These are phyloP conservation scores for Globisporangium lucens DNA, from an alignment of 352 stramenopile genomes.

Conservation along the genomic window DNA sequence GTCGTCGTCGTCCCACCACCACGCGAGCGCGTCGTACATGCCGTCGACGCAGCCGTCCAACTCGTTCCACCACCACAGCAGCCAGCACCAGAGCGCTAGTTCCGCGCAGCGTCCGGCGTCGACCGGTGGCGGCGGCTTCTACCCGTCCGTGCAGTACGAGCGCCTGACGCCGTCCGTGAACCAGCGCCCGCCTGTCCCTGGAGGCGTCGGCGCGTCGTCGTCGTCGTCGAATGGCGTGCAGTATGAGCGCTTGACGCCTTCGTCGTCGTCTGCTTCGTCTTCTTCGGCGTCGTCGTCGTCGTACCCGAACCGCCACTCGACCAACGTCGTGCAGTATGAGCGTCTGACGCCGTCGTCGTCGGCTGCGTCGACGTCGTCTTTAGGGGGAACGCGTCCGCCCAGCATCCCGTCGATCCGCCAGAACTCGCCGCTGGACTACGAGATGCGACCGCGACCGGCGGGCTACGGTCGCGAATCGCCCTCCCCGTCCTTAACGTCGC, in stretches of 20 bases:
- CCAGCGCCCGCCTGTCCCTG: constrained; percentile 12
- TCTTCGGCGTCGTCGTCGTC: background rate
- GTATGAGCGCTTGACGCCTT: constrained; percentile 13
- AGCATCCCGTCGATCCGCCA: constrained; percentile 25
- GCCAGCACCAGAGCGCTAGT: constrained; percentile 14
- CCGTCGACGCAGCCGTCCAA: constrained; percentile 7
- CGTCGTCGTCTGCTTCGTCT: constrained; percentile 1
- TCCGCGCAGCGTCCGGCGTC: constrained; percentile 7
- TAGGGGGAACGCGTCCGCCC: constrained; percentile 7
- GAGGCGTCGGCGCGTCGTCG: background rate
- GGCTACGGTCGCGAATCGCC: constrained; percentile 3
- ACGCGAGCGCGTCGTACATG: constrained; percentile 12
- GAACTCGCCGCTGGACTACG: constrained; percentile 41
- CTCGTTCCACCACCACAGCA: constrained; percentile 18
- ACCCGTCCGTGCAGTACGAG: constrained; percentile 22
- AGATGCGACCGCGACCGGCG: constrained; percentile 25
- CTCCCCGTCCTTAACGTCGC: constrained; percentile 29
- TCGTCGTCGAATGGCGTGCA: constrained; percentile 1
- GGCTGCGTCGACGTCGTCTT: constrained; percentile 16
- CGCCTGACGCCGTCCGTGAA: constrained; percentile 21
- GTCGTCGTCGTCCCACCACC: constrained; percentile 10
- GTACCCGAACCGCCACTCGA: constrained; percentile 14
- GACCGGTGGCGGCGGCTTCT: constrained; percentile 22
- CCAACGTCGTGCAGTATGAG: constrained; percentile 42
- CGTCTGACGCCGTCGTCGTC: constrained; percentile 32